Conservation (phyloP, 768 basidiomycete genomes). For the Mycena capillaripes region DNA sequence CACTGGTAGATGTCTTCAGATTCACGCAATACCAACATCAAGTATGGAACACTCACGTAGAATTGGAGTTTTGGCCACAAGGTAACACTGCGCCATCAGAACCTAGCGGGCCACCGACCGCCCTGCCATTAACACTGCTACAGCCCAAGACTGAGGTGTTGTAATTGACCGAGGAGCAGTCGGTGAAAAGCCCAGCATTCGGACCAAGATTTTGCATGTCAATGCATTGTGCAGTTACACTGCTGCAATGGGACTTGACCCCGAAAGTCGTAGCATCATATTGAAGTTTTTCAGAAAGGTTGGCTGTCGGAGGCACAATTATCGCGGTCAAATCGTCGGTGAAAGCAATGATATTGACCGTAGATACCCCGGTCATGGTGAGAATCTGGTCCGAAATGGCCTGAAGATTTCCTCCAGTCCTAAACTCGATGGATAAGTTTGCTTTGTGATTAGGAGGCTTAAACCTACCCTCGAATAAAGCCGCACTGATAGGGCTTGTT, state of each 20-base stretch:
- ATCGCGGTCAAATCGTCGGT: slow-evolving; percentile 25
- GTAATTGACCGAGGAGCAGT: background rate
- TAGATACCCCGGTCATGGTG: slow-evolving; percentile 14
- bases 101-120: background rate
- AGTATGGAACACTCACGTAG: background rate
- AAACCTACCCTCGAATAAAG: slow-evolving; percentile 7
- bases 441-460: background rate
- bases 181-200: background rate
- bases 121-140: background rate
- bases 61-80: background rate
- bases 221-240: background rate
- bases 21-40: background rate
- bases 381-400: background rate
- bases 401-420: background rate
- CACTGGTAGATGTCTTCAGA: background rate
- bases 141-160: background rate
- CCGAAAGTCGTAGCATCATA: background rate
- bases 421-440: background rate
- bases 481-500: slow-evolving; percentile 28
- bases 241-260: slow-evolving; percentile 7
- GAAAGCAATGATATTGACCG: background rate
- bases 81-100: background rate
- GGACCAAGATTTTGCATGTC: no score
- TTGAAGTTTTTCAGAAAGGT: background rate
- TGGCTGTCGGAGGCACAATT: slow-evolving; percentile 12